Evolutionary conservation across 2,329 filamentous ascomycete species (phyloP).

Genomic region (Didymella exigua): DNA sequence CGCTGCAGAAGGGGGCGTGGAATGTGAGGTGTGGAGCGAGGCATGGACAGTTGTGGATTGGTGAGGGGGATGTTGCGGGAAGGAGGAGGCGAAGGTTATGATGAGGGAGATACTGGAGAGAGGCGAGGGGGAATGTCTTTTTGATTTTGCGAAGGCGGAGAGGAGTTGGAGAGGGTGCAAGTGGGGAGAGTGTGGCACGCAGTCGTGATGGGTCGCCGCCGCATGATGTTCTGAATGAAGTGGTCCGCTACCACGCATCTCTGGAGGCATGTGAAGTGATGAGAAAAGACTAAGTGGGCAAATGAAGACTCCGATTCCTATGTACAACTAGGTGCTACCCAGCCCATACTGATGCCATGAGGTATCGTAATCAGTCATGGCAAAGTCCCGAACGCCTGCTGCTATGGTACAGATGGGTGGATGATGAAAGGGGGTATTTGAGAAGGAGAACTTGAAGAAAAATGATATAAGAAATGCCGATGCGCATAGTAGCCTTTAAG

Average conservation of each 20-base stretch:
- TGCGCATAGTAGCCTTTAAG: neutral
- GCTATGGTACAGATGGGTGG: slow-evolving; percentile 13
- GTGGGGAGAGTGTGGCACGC: slow-evolving; percentile 19
- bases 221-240: too few species aligned
- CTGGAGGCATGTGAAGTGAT: too few species aligned
- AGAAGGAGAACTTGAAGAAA: slow-evolving; percentile 17
- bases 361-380: slow-evolving; percentile 2
- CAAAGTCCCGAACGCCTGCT: slow-evolving; percentile 13
- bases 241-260: too few species aligned
- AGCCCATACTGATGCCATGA: slow-evolving; percentile 6
- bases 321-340: slow-evolving; percentile 15
- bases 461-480: neutral
- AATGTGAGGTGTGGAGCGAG: too few species aligned
- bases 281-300: neutral
- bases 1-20: too few species aligned
- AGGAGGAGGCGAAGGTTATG: too few species aligned
- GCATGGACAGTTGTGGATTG: too few species aligned
- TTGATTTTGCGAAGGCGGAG: too few species aligned
- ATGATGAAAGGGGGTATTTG: slow-evolving; percentile 21
- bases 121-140: too few species aligned
- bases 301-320: slow-evolving; percentile 13
- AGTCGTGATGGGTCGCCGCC: slow-evolving; percentile 9
- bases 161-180: too few species aligned
- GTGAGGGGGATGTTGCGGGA: too few species aligned
- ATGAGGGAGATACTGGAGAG: too few species aligned